Conservation (phyloP, 768 basidiomycete species). For the Boletus coccyginus region DNA sequence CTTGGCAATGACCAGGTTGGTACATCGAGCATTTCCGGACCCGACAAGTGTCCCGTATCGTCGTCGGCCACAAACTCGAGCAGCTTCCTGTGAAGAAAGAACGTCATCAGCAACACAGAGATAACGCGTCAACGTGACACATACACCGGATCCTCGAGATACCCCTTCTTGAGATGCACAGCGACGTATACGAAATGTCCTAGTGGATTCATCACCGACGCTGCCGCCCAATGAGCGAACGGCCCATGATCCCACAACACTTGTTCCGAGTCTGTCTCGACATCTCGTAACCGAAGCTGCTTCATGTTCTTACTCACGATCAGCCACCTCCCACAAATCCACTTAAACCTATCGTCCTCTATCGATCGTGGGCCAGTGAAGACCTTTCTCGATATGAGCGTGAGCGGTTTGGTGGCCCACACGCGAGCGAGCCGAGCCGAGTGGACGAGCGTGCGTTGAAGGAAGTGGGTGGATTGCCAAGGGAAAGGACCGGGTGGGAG, state of each 20-base stretch:
- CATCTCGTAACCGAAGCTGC: conserved; percentile 7
- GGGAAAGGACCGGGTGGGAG: conserved; percentile 20
- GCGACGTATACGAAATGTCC: conserved; percentile 18
- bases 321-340: conserved; percentile 20
- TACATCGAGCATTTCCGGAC: conserved; percentile 12
- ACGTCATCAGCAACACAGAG: not conserved
- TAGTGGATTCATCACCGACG: conserved; percentile 3
- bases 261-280: conserved; percentile 13
- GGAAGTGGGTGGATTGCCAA: conserved; percentile 18
- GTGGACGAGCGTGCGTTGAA: conserved; percentile 17
- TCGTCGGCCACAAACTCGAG: conserved; percentile 19
- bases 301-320: conserved; percentile 15
- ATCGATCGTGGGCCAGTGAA: conserved; percentile 6
- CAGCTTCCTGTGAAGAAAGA: conserved; percentile 8
- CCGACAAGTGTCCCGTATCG: conserved; percentile 11
- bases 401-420: conserved; percentile 15
- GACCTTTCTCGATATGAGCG: conserved; percentile 1
- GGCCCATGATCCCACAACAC: conserved; percentile 16
- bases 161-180: conserved; percentile 8
- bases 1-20: conserved; percentile 10
- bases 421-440: conserved; percentile 12
- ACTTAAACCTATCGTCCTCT: conserved; percentile 8
- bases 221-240: conserved; percentile 8
- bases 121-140: not conserved
- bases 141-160: conserved; percentile 14